Percentiles rank a stretch among this genome's conserved stretches.
These are phyloP conservation scores for Rosa multiflora DNA, from an alignment of 306 rosid species.

Conservation along the genomic window DNA sequence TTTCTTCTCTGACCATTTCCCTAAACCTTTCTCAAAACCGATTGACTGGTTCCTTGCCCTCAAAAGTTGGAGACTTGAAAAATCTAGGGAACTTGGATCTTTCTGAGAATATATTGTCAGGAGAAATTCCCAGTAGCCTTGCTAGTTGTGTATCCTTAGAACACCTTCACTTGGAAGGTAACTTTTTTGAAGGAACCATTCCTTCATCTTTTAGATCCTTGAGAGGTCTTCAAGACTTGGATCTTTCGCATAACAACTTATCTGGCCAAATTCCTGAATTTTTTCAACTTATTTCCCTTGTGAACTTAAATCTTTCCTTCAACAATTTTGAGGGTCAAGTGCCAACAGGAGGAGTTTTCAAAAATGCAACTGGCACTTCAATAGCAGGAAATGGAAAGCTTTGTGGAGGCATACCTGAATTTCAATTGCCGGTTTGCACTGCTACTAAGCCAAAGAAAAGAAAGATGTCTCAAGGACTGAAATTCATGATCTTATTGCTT, in stretches of 20 bases:
- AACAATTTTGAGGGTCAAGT: conserved; percentile 33
- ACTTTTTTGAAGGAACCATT: conserved; percentile 26
- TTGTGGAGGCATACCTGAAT: conserved; percentile 23
- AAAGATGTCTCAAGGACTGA: not conserved
- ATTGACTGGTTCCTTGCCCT: conserved; percentile 25
- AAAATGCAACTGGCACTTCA: conserved; percentile 13
- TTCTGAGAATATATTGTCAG: conserved; percentile 27
- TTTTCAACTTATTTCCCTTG: conserved; percentile 6
- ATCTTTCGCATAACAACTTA: conserved; percentile 27
- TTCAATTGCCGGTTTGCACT: conserved; percentile 17
- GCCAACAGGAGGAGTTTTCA: conserved; percentile 24
- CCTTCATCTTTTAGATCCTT: conserved; percentile 25
- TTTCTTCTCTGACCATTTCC: conserved; percentile 23
- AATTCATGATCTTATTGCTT: conserved; percentile 11
- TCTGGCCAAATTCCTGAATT: conserved; percentile 18
- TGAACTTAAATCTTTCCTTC: conserved; percentile 29
- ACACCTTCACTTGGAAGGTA: conserved; percentile 19
- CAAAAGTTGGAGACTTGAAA: conserved; percentile 22
- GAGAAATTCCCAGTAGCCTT: conserved; percentile 21
- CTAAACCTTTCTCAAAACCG: conserved; percentile 22
- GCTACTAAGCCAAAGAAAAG: not conserved
- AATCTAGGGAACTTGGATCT: conserved; percentile 24
- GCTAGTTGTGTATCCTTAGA: conserved; percentile 3
- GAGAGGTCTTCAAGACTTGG: conserved; percentile 18
- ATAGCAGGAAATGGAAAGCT: conserved; percentile 20